Base-by-base conservation (phyloP, 306 rosid genomes). In the Vicia sativa region DNA sequence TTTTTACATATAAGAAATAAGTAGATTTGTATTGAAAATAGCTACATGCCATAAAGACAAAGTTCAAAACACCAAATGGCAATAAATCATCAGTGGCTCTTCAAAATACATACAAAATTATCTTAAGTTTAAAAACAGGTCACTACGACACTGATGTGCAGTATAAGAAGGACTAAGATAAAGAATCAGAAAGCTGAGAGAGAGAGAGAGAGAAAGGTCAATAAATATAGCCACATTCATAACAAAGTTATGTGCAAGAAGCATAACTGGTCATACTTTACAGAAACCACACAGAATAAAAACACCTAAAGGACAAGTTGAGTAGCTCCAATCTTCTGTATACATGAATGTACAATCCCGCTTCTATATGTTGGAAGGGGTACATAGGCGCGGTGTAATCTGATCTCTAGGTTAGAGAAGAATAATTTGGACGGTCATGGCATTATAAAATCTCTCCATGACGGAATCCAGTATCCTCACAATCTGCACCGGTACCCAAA, bases 301-400 rank as follows among this genome's bases (percentile, higher is more conserved):
- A 83, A 84, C 85, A 73, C 83, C 96, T 80, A 78, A 77, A 65
- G 42, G 56, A 73, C 73, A 74, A 54, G 82, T 81, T 81, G 76
- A 78, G 82, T 69, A 19, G 91, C 88, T 82, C 87, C 91, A 80
- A 72, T 83, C 88, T 78, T 78, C 91, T 76, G 95, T 90, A 84
- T 88, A 88, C 83, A 86, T 77, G 82, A 81, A 93, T 93, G 83
- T 90, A 93, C 97, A 90, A 77, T 46, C 86, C 91, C 96, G 68
- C 81, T 73, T 86, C 87, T 80, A 78, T 67, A 72, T 74, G 74
- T 63, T 57, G 71, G 89, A 78, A 85, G 78, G 82, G 86, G 83
- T 42, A 72, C 75, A 81, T 72, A 84, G 75, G 73, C 76, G 54
- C 48, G 13, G 63, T 12, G 26, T 72, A 81, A 78, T 79, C 74